phyloP scores from a whole-genome alignment of 139 green algal genomes.

The Micractinium sp. region DNA sequence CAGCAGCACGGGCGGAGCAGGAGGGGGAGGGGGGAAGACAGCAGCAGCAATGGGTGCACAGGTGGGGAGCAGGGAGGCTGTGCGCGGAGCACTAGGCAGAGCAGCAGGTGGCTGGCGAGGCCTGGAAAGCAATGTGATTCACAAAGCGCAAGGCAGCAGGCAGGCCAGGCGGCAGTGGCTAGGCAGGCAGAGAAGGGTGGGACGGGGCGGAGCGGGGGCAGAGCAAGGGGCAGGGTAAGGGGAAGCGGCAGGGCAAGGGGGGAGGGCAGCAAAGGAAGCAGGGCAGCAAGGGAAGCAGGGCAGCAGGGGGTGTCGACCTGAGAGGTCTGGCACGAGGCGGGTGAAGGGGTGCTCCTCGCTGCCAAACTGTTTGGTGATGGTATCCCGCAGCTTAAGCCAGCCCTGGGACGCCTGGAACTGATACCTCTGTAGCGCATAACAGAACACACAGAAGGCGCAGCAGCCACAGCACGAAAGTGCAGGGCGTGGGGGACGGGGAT shows the following conservation, averaged over 20 bases:
- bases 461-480: neutral
- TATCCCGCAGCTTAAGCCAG: constrained; percentile 41
- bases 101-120: too few relatives aligned
- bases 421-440: constrained; percentile 12
- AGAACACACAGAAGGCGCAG: neutral
- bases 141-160: too few relatives aligned
- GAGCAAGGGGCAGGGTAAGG: too few relatives aligned
- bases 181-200: too few relatives aligned
- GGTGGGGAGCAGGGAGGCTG: neutral
- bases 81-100: too few relatives aligned
- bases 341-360: constrained; percentile 68
- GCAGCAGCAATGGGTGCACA: neutral
- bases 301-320: constrained; percentile 1
- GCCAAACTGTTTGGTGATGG: constrained; percentile 38
- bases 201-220: too few relatives aligned
- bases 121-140: too few relatives aligned
- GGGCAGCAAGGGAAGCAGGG: too few relatives aligned
- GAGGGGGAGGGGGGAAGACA: neutral
- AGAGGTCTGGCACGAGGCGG: constrained; percentile 63
- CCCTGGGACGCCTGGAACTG: constrained; percentile 57
- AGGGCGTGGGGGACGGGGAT: neutral
- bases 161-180: too few relatives aligned
- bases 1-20: constrained; percentile 20
- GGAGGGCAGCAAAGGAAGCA: too few relatives aligned
- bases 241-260: too few relatives aligned